Percentiles rank a stretch among this genome's conserved stretches.
Conservation (phyloP, 495 filamentous ascomycete genomes). For the Tuber umbilicatum region DNA sequence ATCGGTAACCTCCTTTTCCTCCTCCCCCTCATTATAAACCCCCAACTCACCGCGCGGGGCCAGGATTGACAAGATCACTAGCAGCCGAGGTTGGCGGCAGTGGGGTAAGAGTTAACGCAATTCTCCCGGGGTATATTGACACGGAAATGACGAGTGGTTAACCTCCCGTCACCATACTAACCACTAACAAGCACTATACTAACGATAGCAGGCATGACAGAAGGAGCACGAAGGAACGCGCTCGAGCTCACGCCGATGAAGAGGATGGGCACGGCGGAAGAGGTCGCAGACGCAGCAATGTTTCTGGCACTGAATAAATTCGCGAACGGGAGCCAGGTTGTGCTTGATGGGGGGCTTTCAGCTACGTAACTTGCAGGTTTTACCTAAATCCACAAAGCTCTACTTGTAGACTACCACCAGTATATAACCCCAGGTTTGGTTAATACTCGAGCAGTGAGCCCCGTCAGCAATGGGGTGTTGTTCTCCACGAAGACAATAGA, state of each 20-base stretch:
- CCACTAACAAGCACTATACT: not conserved
- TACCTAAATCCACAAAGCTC: not conserved
- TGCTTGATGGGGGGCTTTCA: conserved; percentile 78
- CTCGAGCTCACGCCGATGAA: conserved; percentile 55
- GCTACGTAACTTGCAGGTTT: conserved; percentile 47
- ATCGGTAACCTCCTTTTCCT: conserved; percentile 49
- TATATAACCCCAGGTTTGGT: not conserved
- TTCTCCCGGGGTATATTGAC: conserved; percentile 76
- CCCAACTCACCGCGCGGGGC: conserved; percentile 9
- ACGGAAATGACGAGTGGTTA: conserved; percentile 65
- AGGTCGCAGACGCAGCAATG: conserved; percentile 72
- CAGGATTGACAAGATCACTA: conserved; percentile 62
- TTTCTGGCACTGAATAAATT: conserved; percentile 74
- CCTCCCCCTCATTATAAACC: not conserved
- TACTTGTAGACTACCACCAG: not conserved
- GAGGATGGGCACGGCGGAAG: conserved; percentile 61
- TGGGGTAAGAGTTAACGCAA: conserved; percentile 65
- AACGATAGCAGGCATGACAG: conserved; percentile 22
- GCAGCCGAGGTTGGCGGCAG: conserved; percentile 56
- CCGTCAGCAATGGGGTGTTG: not conserved
- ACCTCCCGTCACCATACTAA: conserved; percentile 3
- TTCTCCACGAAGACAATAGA: not conserved
- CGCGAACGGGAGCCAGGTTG: conserved; percentile 76
- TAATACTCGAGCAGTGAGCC: not conserved
- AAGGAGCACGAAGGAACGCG: conserved; percentile 10